Base-by-base conservation (phyloP, 768 basidiomycete species). In the Kwoniella dejecticola region DNA sequence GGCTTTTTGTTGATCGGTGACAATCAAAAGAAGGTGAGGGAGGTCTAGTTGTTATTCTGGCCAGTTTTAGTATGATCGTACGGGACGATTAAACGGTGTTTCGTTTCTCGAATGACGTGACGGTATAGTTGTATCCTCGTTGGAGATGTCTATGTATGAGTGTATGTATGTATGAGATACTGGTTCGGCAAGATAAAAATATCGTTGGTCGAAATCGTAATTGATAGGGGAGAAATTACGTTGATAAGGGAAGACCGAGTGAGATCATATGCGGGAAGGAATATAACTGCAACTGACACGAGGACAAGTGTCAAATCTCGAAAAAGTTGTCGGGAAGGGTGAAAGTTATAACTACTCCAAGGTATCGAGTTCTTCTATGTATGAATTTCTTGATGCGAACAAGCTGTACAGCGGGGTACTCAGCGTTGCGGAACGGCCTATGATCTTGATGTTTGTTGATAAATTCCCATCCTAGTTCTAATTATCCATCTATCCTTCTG, bases 161-260 rank as follows among this genome's bases (percentile, higher is more conserved):
- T 30, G 21, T 30, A 48, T 26, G 47, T 30, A 48, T 21, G 36
- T 31, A 41, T 54, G 41, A 41, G 40, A 27, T 21, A 42, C 2
- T 36, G 23, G 1, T 36, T 15, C 33, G 7, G 15, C 33, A 36
- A 36, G 33, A 15, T 7, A 15, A 7, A 7, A 15, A 36, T 36
- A n/a, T n/a, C 4, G 40, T 17, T 54, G 40, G 53, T 55, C 17
- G 24, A 29, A 42, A 56, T 56, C 54, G 44, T 45, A 46, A 56
- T 54, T 50, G 48, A 50, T 31, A 33, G 30, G 30, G n/a, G 45
- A 42, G 11, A 42, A 42, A 31, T 50, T 50, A 50, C 48, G 48
- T 50, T 36, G 48, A 31, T 50, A 31, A 50, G 31, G 2, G 29
- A 42, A 42, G 11, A 13, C 19, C 19, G 19, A 36, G 33, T 36